These are phyloP conservation scores for Claviceps capensis DNA, from an alignment of 2,329 filamentous ascomycete genomes.

Conservation along the genomic window DNA sequence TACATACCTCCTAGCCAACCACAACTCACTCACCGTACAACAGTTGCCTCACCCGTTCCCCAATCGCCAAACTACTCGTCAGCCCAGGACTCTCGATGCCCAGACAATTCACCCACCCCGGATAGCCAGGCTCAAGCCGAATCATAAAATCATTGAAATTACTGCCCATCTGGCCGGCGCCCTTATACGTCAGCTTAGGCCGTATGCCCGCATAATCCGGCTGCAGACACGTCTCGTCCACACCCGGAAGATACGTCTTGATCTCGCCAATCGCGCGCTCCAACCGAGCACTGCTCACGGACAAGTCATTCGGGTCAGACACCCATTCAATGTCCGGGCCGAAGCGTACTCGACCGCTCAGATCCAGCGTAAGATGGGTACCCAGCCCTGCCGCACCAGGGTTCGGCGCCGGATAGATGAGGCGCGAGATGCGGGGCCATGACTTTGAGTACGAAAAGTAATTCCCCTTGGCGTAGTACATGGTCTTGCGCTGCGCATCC, in stretches of 20 bases:
- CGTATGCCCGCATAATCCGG: constrained; percentile 87
- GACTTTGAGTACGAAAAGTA: constrained; percentile 76
- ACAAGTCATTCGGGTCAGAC: constrained; percentile 53
- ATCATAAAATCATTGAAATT: constrained; percentile 81
- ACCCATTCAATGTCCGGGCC: constrained; percentile 96
- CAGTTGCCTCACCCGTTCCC: constrained; percentile 51
- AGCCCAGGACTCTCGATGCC: constrained; percentile 90
- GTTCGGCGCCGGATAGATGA: constrained; percentile 79
- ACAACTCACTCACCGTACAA: constrained; percentile 23
- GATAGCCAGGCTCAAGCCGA: constrained; percentile 58
- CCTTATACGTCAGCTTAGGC: constrained; percentile 57
- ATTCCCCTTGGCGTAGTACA: constrained; percentile 85
- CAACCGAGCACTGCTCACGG: constrained; percentile 50
- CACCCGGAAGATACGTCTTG: constrained; percentile 58
- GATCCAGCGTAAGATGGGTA: constrained; percentile 85
- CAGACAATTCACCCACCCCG: constrained; percentile 77
- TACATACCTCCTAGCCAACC: not conserved
- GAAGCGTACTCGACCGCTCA: constrained; percentile 73
- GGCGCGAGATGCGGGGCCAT: constrained; percentile 48
- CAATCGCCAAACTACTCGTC: constrained; percentile 78
- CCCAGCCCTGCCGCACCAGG: constrained; percentile 75
- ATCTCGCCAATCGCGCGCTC: constrained; percentile 61
- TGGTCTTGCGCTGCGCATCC: constrained; percentile 34
- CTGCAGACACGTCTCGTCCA: constrained; percentile 51
- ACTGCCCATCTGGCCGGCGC: constrained; percentile 47